These are phyloP conservation scores for Takashimella tepidaria DNA, from an alignment of 1,284 basidiomycete species.

Conservation along the genomic window DNA sequence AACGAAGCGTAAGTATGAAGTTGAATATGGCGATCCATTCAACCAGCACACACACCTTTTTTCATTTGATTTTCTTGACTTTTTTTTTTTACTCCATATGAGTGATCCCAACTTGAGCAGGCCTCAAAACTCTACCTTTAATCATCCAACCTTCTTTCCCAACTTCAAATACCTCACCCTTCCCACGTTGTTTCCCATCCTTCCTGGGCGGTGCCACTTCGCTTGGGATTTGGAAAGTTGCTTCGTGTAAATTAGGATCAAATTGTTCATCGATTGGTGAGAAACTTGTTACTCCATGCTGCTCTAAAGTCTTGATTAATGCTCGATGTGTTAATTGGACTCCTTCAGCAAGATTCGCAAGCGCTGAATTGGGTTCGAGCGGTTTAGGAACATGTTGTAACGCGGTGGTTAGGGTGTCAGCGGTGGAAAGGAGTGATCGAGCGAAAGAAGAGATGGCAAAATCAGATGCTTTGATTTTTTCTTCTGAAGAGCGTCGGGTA, in stretches of 20 bases:
- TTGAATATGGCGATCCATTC: no score
- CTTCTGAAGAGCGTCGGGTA: slow-evolving; percentile 80
- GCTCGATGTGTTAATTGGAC: slow-evolving; percentile 89
- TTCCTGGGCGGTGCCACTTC: slow-evolving; percentile 60
- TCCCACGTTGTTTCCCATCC: slow-evolving; percentile 50
- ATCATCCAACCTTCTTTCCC: slow-evolving; percentile 89
- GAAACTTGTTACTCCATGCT: slow-evolving; percentile 85
- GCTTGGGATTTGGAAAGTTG: slow-evolving; percentile 83
- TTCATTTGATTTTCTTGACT: no score
- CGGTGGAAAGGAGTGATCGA: slow-evolving; percentile 78
- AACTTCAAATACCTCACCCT: slow-evolving; percentile 85
- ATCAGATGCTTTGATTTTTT: slow-evolving; percentile 87
- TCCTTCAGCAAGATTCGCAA: slow-evolving; percentile 72
- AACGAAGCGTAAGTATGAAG: no score
- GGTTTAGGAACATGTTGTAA: slow-evolving; percentile 68
- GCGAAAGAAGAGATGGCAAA: slow-evolving; percentile 92
- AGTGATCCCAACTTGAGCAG: slow-evolving; percentile 95
- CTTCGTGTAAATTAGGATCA: slow-evolving; percentile 92
- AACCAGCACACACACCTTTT: no score
- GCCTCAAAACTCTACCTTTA: slow-evolving; percentile 83
- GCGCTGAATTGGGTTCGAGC: slow-evolving; percentile 50
- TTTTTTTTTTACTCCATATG: slow-evolving; percentile 45
- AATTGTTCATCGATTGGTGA: slow-evolving; percentile 67
- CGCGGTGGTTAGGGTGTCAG: slow-evolving; percentile 86
- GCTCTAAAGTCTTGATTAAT: slow-evolving; percentile 81